These are phyloP conservation scores for Cenchrus americanus DNA, from an alignment of 176 grass and related monocot species.

Conservation along the genomic window DNA sequence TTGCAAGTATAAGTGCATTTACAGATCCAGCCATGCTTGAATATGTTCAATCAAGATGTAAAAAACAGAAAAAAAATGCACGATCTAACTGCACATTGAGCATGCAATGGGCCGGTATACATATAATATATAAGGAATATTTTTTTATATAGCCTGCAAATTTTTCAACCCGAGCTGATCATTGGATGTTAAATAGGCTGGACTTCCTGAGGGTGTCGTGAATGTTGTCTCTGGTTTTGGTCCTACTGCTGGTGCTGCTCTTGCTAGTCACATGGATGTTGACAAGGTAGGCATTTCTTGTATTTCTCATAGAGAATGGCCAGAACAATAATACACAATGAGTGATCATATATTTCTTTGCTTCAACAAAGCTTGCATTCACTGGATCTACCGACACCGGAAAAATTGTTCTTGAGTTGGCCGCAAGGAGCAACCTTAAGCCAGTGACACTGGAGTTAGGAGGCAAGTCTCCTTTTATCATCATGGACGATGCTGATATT, in stretches of 20 bases:
- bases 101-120: neutral
- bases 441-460: constrained; percentile 89
- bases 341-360: neutral
- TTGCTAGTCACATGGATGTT: constrained; percentile 99
- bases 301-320: neutral
- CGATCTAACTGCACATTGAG: neutral
- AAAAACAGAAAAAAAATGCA: too few relatives aligned
- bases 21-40: neutral
- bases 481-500: constrained; percentile 94
- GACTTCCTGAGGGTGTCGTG: constrained; percentile 82
- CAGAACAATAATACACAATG: neutral
- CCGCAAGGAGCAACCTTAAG: constrained; percentile 96
- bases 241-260: constrained; percentile 92
- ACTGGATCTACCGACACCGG: constrained; percentile 92
- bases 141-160: neutral
- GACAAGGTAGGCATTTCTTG: constrained; percentile 73
- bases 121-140: neutral
- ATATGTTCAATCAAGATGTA: too few relatives aligned
- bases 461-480: constrained; percentile 94
- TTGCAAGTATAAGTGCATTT: neutral
- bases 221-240: constrained; percentile 90
- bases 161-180: constrained; percentile 8
- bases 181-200: constrained; percentile 61
- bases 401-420: constrained; percentile 86
- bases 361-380: constrained; percentile 70